These are phyloP conservation scores for Backusella luteola DNA, from an alignment of 192 early-diverging fungal genomes.

Conservation along the genomic window DNA sequence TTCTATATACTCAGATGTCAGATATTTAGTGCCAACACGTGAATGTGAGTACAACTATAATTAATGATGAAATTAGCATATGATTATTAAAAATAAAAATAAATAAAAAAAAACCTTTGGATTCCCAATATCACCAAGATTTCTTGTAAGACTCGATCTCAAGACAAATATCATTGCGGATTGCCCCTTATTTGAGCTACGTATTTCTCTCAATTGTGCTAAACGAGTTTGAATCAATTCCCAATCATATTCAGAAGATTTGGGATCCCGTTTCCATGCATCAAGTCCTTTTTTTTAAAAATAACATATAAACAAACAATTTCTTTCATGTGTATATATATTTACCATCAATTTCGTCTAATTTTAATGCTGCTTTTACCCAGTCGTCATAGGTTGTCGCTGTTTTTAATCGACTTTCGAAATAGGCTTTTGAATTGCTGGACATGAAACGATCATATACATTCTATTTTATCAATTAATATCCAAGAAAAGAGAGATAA, in stretches of 20 bases:
- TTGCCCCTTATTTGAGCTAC: conserved; percentile 49
- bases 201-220: conserved; percentile 46
- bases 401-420: conserved; percentile 41
- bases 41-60: conserved; percentile 64
- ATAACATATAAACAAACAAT: not conserved
- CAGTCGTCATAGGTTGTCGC: conserved; percentile 71
- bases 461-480: not conserved
- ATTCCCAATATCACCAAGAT: conserved; percentile 76
- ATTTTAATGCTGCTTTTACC: conserved; percentile 53
- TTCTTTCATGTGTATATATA: no score
- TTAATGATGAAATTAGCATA: not conserved
- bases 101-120: conserved; percentile 51
- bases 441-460: not conserved
- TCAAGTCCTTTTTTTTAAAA: conserved; percentile 49
- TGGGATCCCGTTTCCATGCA: conserved; percentile 63
- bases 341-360: conserved; percentile 61
- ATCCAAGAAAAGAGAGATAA: not conserved
- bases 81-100: not conserved
- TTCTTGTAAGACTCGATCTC: conserved; percentile 63
- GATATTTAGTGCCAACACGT: conserved; percentile 66
- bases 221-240: conserved; percentile 62
- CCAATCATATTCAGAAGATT: conserved; percentile 70
- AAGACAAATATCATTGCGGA: conserved; percentile 62
- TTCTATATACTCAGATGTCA: conserved; percentile 77
- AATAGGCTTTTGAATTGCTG: conserved; percentile 44